Evolutionary conservation across 2,329 filamentous ascomycete species (phyloP).

Genomic region (Sarocladiaceae sp.): DNA sequence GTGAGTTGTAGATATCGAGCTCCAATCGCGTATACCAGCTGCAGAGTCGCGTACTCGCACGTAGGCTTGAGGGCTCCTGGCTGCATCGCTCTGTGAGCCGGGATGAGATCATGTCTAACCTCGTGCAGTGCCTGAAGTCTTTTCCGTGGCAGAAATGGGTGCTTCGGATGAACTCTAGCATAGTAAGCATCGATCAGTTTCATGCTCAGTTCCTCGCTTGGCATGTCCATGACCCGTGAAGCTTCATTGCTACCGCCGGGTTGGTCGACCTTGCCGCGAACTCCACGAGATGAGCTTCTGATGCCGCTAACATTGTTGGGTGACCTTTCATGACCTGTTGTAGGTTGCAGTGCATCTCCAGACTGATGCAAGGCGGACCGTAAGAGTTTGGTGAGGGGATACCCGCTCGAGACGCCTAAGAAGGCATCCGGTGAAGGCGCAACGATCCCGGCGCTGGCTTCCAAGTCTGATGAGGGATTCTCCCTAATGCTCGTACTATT

Average conservation of each 20-base stretch:
- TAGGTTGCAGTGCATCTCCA: background rate
- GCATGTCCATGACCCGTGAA: too few relatives aligned
- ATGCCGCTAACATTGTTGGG: too few relatives aligned
- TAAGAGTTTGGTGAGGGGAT: background rate
- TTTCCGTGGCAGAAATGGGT: background rate
- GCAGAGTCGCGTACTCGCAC: background rate
- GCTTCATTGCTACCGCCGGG: too few relatives aligned
- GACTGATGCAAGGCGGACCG: background rate
- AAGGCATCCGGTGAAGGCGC: background rate
- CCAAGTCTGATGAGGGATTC: background rate
- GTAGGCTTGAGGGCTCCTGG: background rate
- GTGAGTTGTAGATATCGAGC: conserved; percentile 1
- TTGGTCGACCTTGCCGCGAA: too few relatives aligned
- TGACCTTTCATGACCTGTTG: too few relatives aligned
- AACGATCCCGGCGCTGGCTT: background rate
- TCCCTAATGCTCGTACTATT: background rate
- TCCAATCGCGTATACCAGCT: background rate
- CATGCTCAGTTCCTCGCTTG: background rate
- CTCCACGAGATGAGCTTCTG: too few relatives aligned
- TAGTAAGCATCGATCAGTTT: background rate
- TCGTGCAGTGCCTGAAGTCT: background rate
- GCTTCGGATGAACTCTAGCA: background rate
- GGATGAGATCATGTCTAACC: background rate
- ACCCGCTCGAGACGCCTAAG: background rate
- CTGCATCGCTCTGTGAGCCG: background rate